Evolutionary conservation across 495 filamentous ascomycete species (phyloP).

Genomic region (Penicillium robsamsonii): DNA sequence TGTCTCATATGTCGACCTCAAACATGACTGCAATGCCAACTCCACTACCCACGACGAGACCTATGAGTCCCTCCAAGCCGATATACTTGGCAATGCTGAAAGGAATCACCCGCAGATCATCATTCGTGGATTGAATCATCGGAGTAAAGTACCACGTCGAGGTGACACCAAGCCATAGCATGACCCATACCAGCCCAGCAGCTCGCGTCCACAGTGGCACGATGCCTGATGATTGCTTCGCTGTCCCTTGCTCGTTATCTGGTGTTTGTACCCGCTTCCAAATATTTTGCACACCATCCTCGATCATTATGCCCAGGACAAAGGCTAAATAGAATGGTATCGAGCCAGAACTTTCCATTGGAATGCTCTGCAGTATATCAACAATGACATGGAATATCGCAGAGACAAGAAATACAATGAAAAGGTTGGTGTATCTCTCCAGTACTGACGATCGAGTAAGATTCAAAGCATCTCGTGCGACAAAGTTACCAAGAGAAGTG

Average conservation of each 20-base stretch:
- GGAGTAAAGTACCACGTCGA: constrained; percentile 22
- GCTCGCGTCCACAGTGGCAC: constrained; percentile 5
- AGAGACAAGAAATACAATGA: constrained; percentile 6
- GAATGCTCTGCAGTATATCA: constrained; percentile 9
- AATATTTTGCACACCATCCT: constrained; percentile 9
- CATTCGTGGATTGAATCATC: constrained; percentile 14
- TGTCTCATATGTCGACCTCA: constrained; percentile 3
- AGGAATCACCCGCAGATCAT: constrained; percentile 17
- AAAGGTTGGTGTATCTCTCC: constrained; percentile 10
- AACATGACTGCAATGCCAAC: background rate
- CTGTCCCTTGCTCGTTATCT: background rate
- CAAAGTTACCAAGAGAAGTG: background rate
- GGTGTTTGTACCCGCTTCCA: background rate
- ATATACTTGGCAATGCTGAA: constrained; percentile 3
- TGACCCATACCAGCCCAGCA: constrained; percentile 12
- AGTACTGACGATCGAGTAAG: background rate
- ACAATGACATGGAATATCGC: constrained; percentile 1
- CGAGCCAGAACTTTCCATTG: constrained; percentile 1
- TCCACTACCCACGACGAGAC: background rate
- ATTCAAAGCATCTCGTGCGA: constrained; percentile 1
- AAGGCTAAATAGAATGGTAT: constrained; percentile 15
- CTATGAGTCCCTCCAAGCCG: constrained; percentile 1
- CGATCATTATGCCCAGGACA: constrained; percentile 9
- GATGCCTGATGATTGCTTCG: background rate
- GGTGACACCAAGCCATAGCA: constrained; percentile 15